These are phyloP conservation scores for Ceratorhiza oryzae-sativae DNA, from an alignment of 1,284 basidiomycete genomes.

Conservation along the genomic window DNA sequence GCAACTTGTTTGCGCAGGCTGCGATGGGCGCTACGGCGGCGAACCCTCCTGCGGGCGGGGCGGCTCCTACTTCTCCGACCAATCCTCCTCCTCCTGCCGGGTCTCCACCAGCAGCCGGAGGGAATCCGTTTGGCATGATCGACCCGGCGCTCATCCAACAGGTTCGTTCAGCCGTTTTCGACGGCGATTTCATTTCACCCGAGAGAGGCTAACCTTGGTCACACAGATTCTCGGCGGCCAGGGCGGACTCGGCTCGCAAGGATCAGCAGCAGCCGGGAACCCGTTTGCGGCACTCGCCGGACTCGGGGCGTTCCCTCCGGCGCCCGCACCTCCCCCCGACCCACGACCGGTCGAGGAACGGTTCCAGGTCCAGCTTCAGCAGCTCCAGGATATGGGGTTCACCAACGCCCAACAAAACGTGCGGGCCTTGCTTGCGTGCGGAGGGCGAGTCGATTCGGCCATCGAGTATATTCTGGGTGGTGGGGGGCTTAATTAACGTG, in stretches of 20 bases:
- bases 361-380: conserved; percentile 75
- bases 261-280: conserved; percentile 36
- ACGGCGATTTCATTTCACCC: too few species aligned
- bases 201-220: neutral
- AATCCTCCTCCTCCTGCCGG: conserved; percentile 8
- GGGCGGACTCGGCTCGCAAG: conserved; percentile 29
- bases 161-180: conserved; percentile 8
- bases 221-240: conserved; percentile 41
- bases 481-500: conserved; percentile 60
- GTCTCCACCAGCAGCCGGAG: conserved; percentile 1
- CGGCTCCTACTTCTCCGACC: neutral
- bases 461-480: conserved; percentile 89
- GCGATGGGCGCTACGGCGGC: conserved; percentile 36
- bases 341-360: conserved; percentile 83
- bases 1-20: conserved; percentile 42
- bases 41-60: conserved; percentile 7
- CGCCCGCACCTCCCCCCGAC: conserved; percentile 60
- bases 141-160: conserved; percentile 42
- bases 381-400: conserved; percentile 89
- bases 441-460: conserved; percentile 86
- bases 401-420: conserved; percentile 86
- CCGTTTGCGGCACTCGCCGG: conserved; percentile 43
- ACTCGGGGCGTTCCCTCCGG: conserved; percentile 47
- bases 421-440: conserved; percentile 84
- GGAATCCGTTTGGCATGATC: conserved; percentile 43